A percentile compares a stretch with the other conserved stretches of the same genome.
Evolutionary conservation across 2,329 filamentous ascomycete genomes (phyloP).

Genomic region (Pezicula neosporulosa): DNA sequence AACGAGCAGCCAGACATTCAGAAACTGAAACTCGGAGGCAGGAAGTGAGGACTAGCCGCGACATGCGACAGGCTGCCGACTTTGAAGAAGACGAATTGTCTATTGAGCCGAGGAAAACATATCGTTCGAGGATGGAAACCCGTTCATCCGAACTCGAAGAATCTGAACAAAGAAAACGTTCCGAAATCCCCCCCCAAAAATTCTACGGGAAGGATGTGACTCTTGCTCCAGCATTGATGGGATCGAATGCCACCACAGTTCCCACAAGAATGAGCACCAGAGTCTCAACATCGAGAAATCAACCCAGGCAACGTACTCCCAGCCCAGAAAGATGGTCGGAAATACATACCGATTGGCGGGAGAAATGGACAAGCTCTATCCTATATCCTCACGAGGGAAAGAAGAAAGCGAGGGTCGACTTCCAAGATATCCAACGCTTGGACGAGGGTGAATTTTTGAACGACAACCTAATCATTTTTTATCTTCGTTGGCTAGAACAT

Average conservation of each 20-base stretch:
- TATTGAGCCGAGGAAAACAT: not conserved
- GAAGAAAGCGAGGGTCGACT: slow-evolving; percentile 63
- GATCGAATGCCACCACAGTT: not conserved
- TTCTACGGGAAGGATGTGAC: not conserved
- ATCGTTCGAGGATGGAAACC: not conserved
- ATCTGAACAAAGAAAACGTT: not conserved
- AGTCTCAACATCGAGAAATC: not conserved
- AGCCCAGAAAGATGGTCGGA: slow-evolving; percentile 44
- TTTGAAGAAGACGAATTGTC: not conserved
- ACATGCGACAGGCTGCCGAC: not conserved
- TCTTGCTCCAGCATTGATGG: not conserved
- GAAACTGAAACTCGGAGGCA: too few species aligned
- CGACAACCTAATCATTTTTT: slow-evolving; percentile 89
- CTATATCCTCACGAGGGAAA: slow-evolving; percentile 57
- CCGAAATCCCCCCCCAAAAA: not conserved
- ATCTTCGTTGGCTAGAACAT: slow-evolving; percentile 70
- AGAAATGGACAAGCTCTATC: slow-evolving; percentile 53
- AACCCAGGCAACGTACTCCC: slow-evolving; percentile 3
- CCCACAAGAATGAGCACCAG: not conserved
- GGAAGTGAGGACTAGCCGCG: not conserved
- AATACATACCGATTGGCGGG: slow-evolving; percentile 47
- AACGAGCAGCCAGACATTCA: not conserved
- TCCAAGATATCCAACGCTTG: slow-evolving; percentile 70
- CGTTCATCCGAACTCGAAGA: not conserved
- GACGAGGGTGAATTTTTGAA: slow-evolving; percentile 87